Percentiles rank a stretch among this genome's conserved stretches.
Conservation (phyloP, 768 basidiomycete species). For the Cystofilobasidium capitatum region DNA sequence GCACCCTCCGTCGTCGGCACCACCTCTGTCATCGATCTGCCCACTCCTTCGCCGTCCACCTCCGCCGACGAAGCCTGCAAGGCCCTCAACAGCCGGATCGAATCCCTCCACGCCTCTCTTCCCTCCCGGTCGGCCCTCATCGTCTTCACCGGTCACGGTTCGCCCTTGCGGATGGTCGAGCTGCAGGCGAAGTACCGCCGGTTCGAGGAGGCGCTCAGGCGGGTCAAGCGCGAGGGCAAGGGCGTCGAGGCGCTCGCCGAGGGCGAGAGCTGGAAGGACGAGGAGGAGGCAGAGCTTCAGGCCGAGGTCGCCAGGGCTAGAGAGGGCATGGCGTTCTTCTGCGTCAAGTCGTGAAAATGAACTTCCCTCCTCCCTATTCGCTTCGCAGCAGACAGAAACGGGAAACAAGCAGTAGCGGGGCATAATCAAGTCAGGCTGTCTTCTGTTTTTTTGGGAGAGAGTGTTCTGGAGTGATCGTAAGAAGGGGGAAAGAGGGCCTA, state of each 20-base stretch:
- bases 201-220: conserved; percentile 52
- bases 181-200: conserved; percentile 59
- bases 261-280: conserved; percentile 61
- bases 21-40: conserved; percentile 35
- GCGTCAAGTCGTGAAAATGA: conserved; percentile 40
- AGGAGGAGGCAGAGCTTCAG: conserved; percentile 69
- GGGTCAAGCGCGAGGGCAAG: conserved; percentile 26
- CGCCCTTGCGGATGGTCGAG: conserved; percentile 68
- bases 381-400: too few species aligned
- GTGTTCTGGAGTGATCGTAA: too few species aligned
- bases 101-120: conserved; percentile 54
- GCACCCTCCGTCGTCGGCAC: conserved; percentile 40
- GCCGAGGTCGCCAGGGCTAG: conserved; percentile 68
- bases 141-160: conserved; percentile 78
- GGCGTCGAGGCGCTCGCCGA: conserved; percentile 41
- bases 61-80: conserved; percentile 45
- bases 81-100: conserved; percentile 55
- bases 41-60: conserved; percentile 45
- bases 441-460: too few species aligned
- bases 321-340: conserved; percentile 72
- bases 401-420: too few species aligned
- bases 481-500: too few species aligned
- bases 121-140: conserved; percentile 72
- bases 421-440: too few species aligned
- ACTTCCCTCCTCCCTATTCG: too few species aligned